A percentile compares a stretch with the other conserved stretches of the same genome.
These are phyloP conservation scores for Chrysopogon serrulatus DNA, from an alignment of 176 grass and related monocot species.

Conservation along the genomic window DNA sequence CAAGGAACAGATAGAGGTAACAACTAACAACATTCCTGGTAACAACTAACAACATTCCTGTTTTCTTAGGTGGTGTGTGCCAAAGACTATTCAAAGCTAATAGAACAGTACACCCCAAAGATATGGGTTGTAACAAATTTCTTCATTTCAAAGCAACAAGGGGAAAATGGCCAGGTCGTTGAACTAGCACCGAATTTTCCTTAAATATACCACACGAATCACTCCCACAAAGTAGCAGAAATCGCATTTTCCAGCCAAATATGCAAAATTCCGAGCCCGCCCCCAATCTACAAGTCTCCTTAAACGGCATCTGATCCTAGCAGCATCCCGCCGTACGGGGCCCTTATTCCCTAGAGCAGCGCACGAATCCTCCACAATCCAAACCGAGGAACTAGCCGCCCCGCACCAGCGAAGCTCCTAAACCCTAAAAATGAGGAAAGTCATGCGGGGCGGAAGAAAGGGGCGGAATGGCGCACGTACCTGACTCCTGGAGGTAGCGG, in stretches of 20 bases:
- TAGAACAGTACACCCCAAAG: not conserved
- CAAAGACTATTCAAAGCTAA: not conserved
- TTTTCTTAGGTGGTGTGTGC: not conserved
- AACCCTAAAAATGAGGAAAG: not conserved
- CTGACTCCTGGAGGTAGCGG: constrained; percentile 96
- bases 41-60: not conserved
- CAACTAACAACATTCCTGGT: not conserved
- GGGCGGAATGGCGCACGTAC: constrained; percentile 35
- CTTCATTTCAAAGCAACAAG: not conserved
- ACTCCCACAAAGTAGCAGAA: not conserved
- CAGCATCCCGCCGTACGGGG: not conserved
- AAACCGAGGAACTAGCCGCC: no score
- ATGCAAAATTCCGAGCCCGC: not conserved
- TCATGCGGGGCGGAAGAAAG: not conserved
- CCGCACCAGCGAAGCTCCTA: not conserved
- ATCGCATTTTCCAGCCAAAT: not conserved
- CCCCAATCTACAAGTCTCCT: not conserved
- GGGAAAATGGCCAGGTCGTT: not conserved
- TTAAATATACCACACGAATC: not conserved
- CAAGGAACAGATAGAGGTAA: not conserved
- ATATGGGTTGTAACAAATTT: not conserved
- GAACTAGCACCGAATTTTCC: not conserved
- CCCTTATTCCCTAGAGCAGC: not conserved
- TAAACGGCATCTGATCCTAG: not conserved
- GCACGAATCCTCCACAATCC: not conserved